Base-by-base conservation (phyloP, 2,329 filamentous ascomycete species). In the Teratosphaeria nubilosa region DNA sequence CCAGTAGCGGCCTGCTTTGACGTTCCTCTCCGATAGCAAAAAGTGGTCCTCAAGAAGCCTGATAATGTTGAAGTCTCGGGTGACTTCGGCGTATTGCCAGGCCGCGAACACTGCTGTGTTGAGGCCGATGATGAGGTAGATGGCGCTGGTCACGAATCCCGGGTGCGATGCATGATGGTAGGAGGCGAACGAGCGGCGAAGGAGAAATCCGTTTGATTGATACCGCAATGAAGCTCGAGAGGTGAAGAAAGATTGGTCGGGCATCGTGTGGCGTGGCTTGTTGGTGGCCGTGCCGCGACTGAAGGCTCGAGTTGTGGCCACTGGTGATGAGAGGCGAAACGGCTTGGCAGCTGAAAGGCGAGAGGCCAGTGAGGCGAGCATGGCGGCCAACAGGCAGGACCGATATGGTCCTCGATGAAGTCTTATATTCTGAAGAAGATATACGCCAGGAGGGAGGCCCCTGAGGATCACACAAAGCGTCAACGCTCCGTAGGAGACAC, bases 21-120 rank as follows among this genome's bases (percentile, higher is more conserved):
- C 32, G 56, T 70, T 65, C 1, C 57, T 52, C 20, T 64, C 54
- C 20, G 69, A 73, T 9, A 74, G 58, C 0, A 70, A 66, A 62
- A 72, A 71, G 63, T 76, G 64, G 9, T 64, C 64, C 16, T 61
- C 14, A 10, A 70, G 56, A 0, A 48, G 56, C n/a, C 56, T 32
- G 16, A 59, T 51, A 2, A 69, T 56, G 22, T 54, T 51, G 64
- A 60, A 22, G 59, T 68, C 60, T 61, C 63, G 57, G 30, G 30
- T 63, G 31, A 31, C 7, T 10, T 53, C 45, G 25, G 69, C 64
- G 61, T 74, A 76, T 14, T 67, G 57, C 65, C 68, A 73, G 58
- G 73, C 71, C 37, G 60, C 64, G 57, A 72, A 78, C 54, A 78
- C 65, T 56, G 69, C 69, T 22, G 65, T 58, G 59, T 79, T 78